A percentile compares a stretch with the other conserved stretches of the same genome.
Evolutionary conservation across 805 yeast species (phyloP).

Genomic region (Saturnispora silvae): DNA sequence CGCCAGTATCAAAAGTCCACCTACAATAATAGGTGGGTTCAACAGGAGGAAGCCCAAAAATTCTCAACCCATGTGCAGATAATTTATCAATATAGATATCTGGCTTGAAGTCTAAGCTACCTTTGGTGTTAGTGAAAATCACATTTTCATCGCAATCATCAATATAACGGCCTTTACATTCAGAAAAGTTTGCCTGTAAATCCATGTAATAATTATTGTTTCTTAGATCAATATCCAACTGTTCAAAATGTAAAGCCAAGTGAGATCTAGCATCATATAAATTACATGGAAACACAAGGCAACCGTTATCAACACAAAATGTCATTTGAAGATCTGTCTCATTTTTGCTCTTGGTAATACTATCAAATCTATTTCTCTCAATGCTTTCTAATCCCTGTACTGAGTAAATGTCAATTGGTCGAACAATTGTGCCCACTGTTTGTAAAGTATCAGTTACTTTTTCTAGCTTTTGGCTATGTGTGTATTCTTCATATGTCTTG

Average conservation of each 20-base stretch:
- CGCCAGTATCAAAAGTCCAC: constrained; percentile 76
- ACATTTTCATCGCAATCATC: constrained; percentile 18
- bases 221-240: constrained; percentile 68
- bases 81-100: constrained; percentile 50
- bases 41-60: constrained; percentile 85
- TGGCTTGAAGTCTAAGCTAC: constrained; percentile 20
- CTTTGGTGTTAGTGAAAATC: constrained; percentile 20
- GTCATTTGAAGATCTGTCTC: constrained; percentile 72
- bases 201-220: constrained; percentile 93
- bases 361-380: constrained; percentile 15
- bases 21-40: constrained; percentile 84
- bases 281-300: constrained; percentile 61
- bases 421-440: constrained; percentile 5
- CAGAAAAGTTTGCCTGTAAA: constrained; percentile 62
- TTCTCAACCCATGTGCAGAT: constrained; percentile 72
- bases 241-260: constrained; percentile 50
- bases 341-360: constrained; percentile 38
- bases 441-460: neutral
- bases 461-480: constrained; percentile 14
- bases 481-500: constrained; percentile 77
- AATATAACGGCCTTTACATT: constrained; percentile 32
- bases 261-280: constrained; percentile 53
- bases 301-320: constrained; percentile 60
- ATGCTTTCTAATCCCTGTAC: constrained; percentile 5
- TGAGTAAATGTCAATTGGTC: constrained; percentile 10